These are phyloP conservation scores for Sclerotiophoma versabilis DNA, from an alignment of 2,329 filamentous ascomycete genomes.

Conservation along the genomic window DNA sequence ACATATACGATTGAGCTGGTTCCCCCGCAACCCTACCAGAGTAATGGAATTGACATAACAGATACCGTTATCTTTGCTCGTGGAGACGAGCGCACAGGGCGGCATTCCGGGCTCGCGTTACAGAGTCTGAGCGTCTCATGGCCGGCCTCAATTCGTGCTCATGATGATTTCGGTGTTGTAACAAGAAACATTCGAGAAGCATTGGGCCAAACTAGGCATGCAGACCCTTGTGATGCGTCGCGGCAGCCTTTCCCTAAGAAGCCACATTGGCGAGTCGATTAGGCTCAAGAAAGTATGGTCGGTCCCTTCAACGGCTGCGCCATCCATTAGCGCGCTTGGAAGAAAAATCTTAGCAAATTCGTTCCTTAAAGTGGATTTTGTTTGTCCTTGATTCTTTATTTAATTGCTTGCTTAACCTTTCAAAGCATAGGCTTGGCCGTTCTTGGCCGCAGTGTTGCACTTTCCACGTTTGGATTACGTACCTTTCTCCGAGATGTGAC, in stretches of 20 bases:
- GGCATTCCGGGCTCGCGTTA: conserved; percentile 2
- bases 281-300: neutral
- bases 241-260: conserved; percentile 6
- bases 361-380: conserved; percentile 12
- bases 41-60: conserved; percentile 23
- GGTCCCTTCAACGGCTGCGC: neutral
- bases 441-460: conserved; percentile 15
- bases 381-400: conserved; percentile 20
- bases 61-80: conserved; percentile 17
- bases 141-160: conserved; percentile 15
- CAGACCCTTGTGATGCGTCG: conserved; percentile 10
- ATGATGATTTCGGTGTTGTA: conserved; percentile 19
- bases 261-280: neutral
- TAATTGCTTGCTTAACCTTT: conserved; percentile 13
- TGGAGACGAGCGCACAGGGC: conserved; percentile 18
- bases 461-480: conserved; percentile 13
- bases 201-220: conserved; percentile 12
- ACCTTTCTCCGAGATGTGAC: conserved; percentile 19
- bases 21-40: conserved; percentile 13
- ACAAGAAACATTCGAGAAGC: conserved; percentile 15
- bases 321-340: conserved; percentile 7
- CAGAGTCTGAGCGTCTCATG: conserved; percentile 11
- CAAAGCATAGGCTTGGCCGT: conserved; percentile 16
- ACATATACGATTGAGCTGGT: conserved; percentile 15
- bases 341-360: conserved; percentile 15